These are phyloP conservation scores for Botrytis tulipae DNA, from an alignment of 2,329 filamentous ascomycete species.

Conservation along the genomic window DNA sequence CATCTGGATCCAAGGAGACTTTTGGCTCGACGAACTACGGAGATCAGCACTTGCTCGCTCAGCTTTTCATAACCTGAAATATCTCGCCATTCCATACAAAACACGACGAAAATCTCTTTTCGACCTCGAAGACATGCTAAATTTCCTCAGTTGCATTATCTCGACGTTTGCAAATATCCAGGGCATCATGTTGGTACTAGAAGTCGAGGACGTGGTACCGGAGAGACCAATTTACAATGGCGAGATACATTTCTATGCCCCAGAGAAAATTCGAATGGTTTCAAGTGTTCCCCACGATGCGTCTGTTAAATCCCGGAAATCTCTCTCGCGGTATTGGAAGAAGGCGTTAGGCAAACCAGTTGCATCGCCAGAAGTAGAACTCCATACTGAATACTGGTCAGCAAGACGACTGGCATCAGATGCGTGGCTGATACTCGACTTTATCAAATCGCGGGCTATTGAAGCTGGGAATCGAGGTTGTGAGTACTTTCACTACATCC, in stretches of 20 bases:
- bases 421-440: background rate
- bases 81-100: conserved; percentile 1
- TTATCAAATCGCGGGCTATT: background rate
- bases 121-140: background rate
- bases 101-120: background rate
- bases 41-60: conserved; percentile 7
- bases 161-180: background rate
- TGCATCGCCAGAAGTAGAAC: background rate
- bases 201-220: background rate
- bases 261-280: background rate
- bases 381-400: background rate
- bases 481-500: background rate
- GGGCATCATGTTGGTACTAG: background rate
- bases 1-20: conserved; percentile 11
- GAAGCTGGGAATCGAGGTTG: background rate
- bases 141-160: background rate
- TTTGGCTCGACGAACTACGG: conserved; percentile 7
- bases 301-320: background rate
- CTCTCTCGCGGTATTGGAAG: background rate
- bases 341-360: background rate
- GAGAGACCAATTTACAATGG: conserved; percentile 4
- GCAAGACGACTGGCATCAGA: background rate
- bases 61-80: background rate
- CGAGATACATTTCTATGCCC: background rate
- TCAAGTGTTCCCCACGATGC: background rate